Evolutionary conservation across 2,329 filamentous ascomycete species (phyloP), one percentile per base, ranked within the genome.

Genomic region (Penicillium sclerotiorum): DNA sequence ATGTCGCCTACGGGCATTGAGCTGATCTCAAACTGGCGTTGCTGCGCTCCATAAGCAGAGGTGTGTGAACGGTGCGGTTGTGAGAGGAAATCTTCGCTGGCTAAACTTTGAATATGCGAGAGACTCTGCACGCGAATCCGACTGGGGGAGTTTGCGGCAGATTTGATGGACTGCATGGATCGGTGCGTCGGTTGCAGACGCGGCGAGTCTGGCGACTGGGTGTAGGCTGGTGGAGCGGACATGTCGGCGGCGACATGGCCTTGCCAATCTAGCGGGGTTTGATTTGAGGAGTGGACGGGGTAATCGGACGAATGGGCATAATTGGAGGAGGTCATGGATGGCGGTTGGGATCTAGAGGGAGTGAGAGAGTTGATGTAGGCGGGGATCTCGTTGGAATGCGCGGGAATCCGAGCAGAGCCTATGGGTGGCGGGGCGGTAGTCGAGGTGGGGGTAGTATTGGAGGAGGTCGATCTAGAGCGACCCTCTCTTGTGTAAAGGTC

Each of bases 1-100:
- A 99, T 90, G 67, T 99, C 93, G 58, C 88, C 85, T 47, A 97
- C 95, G 45, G 94, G 94, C 93, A 99, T 97, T 45, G 85, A 89
- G 73, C 92, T 96, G 62, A 99, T 96, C 72, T 97, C 94, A 69
- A 96, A 99, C 67, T 86, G 82, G 47, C 81, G 79, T 52, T 83
- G 80, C 45, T 78, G 76, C 25, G 71, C 63, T 55, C 74, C 74
- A 60, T 74, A 68, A 27, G 72, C 66, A 36, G 74, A 69, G 55
- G 74, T 52, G 33, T 59, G 71, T 32, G 73, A 72, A 38, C 71
- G 65, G 33, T 73, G 80, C 69, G 73, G 80, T 72, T 62, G 79
- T 59, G 71, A 84, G 66, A 87, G 78, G 51, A 86, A 76, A 58
- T 96, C 90, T 56, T 93, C 87, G 56, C 81, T 86, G 21, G 90